Conservation (phyloP, 371 early-diverging fungal species). For the Saksenaea vasiformis region DNA sequence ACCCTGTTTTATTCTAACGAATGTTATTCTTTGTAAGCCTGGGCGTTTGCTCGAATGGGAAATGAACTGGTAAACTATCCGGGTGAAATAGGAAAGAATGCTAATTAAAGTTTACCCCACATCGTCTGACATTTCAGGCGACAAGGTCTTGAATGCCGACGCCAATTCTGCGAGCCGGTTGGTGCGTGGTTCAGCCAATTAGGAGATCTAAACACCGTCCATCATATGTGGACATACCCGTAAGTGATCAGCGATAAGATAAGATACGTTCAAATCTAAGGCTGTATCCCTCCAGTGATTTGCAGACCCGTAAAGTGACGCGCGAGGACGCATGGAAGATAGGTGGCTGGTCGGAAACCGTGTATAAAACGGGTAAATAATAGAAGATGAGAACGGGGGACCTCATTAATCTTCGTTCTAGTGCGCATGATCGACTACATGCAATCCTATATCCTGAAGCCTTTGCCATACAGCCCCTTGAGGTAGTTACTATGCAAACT, state of each 20-base stretch:
- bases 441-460: constrained; percentile 74
- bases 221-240: constrained; percentile 87
- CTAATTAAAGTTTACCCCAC: neutral
- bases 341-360: constrained; percentile 86
- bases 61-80: constrained; percentile 60
- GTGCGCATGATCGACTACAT: constrained; percentile 74
- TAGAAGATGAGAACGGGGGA: neutral
- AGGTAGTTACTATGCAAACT: constrained; percentile 28
- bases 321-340: constrained; percentile 85
- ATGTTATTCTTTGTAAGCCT: constrained; percentile 48
- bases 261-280: constrained; percentile 1
- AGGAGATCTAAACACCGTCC: constrained; percentile 79
- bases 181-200: constrained; percentile 93
- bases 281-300: constrained; percentile 40
- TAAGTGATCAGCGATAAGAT: constrained; percentile 30
- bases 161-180: constrained; percentile 79
- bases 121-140: constrained; percentile 38
- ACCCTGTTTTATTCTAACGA: neutral
- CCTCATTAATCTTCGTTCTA: constrained; percentile 14
- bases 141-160: constrained; percentile 76
- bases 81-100: constrained; percentile 2
- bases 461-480: constrained; percentile 71
- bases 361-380: constrained; percentile 70
- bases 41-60: constrained; percentile 88
- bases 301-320: constrained; percentile 72